Evolutionary conservation across 2,329 filamentous ascomycete species (phyloP).

Genomic region (Xenoacremonium recifei): DNA sequence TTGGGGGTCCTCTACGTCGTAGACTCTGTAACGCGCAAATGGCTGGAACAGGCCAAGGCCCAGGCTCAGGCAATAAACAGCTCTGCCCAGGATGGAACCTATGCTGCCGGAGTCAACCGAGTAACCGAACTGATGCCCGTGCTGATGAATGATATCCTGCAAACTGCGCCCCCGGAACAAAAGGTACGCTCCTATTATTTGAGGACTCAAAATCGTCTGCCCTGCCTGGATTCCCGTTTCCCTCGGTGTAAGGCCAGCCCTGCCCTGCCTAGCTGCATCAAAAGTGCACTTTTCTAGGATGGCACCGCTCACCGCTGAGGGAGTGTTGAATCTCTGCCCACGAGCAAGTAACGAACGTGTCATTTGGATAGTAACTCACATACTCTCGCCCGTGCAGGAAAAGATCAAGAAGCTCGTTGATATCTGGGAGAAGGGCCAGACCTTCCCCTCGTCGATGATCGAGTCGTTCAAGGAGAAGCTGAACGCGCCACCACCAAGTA

Average conservation of each 20-base stretch:
- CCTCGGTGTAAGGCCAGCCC: not conserved
- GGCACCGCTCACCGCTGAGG: constrained; percentile 1
- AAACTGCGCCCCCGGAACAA: constrained; percentile 86
- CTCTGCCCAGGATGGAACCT: constrained; percentile 85
- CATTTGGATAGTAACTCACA: constrained; percentile 37
- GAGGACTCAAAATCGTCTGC: too few relatives aligned
- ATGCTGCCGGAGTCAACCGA: constrained; percentile 91
- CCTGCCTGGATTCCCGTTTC: too few relatives aligned
- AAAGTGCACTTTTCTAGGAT: not conserved
- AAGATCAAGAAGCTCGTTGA: constrained; percentile 93
- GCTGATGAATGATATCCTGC: constrained; percentile 93
- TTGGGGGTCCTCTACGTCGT: constrained; percentile 99
- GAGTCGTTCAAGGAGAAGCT: constrained; percentile 79
- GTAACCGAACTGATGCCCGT: constrained; percentile 92
- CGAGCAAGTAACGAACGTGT: constrained; percentile 10
- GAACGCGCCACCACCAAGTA: constrained; percentile 64
- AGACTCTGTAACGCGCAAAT: constrained; percentile 99
- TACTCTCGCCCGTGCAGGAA: constrained; percentile 63
- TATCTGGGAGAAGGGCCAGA: constrained; percentile 96
- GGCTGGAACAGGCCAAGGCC: constrained; percentile 92
- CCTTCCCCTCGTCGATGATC: constrained; percentile 81
- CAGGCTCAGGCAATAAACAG: constrained; percentile 79
- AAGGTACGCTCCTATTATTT: constrained; percentile 71
- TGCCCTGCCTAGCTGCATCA: not conserved
- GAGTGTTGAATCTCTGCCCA: constrained; percentile 11